These are phyloP conservation scores for Candida silvatica DNA, from an alignment of 805 yeast genomes.

Conservation along the genomic window DNA sequence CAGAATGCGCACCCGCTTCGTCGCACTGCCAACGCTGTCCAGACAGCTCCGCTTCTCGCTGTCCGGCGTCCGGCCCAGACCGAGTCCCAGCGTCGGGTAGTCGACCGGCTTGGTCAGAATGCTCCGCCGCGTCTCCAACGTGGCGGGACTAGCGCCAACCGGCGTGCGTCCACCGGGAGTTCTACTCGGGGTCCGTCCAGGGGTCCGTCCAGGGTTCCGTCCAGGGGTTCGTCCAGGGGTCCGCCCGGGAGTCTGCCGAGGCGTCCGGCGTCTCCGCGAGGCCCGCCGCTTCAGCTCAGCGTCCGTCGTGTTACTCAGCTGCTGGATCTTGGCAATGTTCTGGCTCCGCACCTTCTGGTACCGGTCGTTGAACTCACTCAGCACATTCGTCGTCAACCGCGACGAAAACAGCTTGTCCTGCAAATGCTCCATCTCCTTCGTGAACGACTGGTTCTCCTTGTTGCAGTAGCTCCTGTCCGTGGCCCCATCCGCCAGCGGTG, in stretches of 20 bases:
- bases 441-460: constrained; percentile 20
- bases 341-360: constrained; percentile 29
- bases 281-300: constrained; percentile 17
- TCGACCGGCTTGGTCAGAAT: not conserved
- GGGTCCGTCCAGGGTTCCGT: too few relatives aligned
- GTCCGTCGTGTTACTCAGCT: constrained; percentile 15
- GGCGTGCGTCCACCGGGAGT: not conserved
- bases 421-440: constrained; percentile 25
- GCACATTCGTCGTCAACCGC: constrained; percentile 34
- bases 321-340: constrained; percentile 15
- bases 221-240: too few relatives aligned
- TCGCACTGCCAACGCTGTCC: constrained; percentile 20
- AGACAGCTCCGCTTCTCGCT: constrained; percentile 19
- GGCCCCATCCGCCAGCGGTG: constrained; percentile 7
- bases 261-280: constrained; percentile 6
- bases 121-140: not conserved
- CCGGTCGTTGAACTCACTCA: constrained; percentile 34
- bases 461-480: constrained; percentile 21
- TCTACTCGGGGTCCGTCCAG: constrained; percentile 1
- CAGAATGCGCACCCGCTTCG: constrained; percentile 18
- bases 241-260: too few relatives aligned
- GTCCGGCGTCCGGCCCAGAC: constrained; percentile 7
- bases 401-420: constrained; percentile 39
- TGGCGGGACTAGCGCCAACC: constrained; percentile 2
- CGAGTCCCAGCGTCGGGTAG: not conserved